Evolutionary conservation across 1,284 basidiomycete species (phyloP).

Genomic region (Apiotrichum veenhuisii): DNA sequence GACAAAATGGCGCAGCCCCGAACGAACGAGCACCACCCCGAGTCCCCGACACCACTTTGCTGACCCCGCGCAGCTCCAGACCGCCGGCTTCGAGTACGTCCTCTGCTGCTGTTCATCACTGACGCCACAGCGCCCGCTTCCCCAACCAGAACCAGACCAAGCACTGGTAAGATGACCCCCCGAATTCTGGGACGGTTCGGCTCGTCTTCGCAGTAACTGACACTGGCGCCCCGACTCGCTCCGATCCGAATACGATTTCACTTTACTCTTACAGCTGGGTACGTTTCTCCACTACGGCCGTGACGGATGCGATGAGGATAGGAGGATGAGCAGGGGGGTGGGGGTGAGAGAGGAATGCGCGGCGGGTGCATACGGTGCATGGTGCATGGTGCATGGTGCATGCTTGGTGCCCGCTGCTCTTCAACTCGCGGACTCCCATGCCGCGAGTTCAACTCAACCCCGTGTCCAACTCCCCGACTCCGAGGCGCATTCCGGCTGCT

Average conservation of each 20-base stretch:
- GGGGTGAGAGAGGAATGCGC: too few species aligned
- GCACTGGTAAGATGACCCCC: slow-evolving; percentile 69
- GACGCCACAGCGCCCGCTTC: slow-evolving; percentile 68
- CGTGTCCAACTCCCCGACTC: too few species aligned
- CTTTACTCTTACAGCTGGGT: slow-evolving; percentile 15
- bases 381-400: too few species aligned
- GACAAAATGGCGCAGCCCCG: neutral
- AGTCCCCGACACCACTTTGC: neutral
- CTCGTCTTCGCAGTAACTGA: neutral
- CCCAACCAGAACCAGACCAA: slow-evolving; percentile 93
- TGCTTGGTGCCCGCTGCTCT: too few species aligned
- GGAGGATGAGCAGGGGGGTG: neutral
- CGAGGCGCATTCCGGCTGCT: too few species aligned
- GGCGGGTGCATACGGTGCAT: too few species aligned
- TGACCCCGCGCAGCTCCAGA: slow-evolving; percentile 42
- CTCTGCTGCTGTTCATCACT: neutral
- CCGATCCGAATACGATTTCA: neutral
- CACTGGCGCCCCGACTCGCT: neutral
- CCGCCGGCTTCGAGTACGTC: slow-evolving; percentile 52
- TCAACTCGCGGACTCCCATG: too few species aligned
- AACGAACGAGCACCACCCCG: neutral
- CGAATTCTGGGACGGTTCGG: neutral
- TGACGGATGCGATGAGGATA: neutral
- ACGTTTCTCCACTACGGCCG: neutral
- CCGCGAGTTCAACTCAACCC: too few species aligned